phyloP scores from a whole-genome alignment of 1,284 basidiomycete species.

The Paramarasmius palmivorus region DNA sequence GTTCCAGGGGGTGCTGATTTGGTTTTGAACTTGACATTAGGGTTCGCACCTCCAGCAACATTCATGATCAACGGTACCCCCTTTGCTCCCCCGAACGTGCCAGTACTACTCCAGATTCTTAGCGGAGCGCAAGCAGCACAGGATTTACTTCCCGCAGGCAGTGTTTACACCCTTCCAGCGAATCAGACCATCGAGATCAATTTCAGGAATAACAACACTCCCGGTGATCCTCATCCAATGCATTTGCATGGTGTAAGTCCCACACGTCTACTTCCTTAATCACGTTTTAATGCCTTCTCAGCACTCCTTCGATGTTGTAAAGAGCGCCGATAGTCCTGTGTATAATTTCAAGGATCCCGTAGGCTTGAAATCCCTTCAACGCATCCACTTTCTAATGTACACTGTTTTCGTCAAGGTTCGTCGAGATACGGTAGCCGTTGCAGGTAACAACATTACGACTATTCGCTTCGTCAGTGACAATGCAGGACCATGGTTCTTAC shows the following conservation, averaged over 20 bases:
- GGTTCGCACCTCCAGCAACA: conserved; percentile 11
- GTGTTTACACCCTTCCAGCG: conserved; percentile 19
- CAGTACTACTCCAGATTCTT: conserved; percentile 53
- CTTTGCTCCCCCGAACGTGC: conserved; percentile 39
- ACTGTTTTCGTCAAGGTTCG: conserved; percentile 12
- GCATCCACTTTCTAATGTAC: neutral
- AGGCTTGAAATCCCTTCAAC: neutral
- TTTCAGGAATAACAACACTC: conserved; percentile 17
- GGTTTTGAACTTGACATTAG: conserved; percentile 29
- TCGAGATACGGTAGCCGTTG: conserved; percentile 24
- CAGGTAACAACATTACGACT: conserved; percentile 35
- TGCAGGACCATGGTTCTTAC: conserved; percentile 48
- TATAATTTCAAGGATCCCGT: conserved; percentile 27
- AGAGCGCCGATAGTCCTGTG: conserved; percentile 21
- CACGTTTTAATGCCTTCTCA: conserved; percentile 1
- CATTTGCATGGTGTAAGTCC: conserved; percentile 38
- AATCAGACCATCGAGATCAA: neutral
- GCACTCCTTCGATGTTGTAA: conserved; percentile 30
- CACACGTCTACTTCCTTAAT: neutral
- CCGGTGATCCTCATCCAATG: conserved; percentile 37
- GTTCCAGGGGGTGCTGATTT: conserved; percentile 36
- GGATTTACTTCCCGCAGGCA: conserved; percentile 37
- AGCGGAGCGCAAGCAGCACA: conserved; percentile 43
- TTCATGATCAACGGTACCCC: conserved; percentile 36
- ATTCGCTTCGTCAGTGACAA: conserved; percentile 49